Percentiles rank a stretch among this genome's conserved stretches.
These are phyloP conservation scores for Psilocybe azurescens DNA, from an alignment of 768 basidiomycete species.

Conservation along the genomic window DNA sequence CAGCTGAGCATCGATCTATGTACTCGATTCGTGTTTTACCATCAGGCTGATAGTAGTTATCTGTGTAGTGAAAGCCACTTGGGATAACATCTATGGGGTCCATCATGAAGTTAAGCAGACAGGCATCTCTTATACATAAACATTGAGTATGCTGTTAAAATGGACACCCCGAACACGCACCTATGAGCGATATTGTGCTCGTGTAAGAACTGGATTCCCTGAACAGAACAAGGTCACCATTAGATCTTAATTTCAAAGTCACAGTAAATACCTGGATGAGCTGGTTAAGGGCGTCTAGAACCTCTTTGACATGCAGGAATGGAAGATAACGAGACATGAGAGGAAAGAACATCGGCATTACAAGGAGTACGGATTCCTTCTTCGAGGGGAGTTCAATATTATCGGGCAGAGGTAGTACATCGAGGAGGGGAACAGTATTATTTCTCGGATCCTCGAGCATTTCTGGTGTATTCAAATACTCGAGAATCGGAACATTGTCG, in stretches of 20 bases:
- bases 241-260: background rate
- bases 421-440: constrained; percentile 26
- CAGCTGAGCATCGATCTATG: constrained; percentile 24
- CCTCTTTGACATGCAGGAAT: constrained; percentile 27
- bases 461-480: constrained; percentile 17
- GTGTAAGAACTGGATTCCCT: constrained; percentile 24
- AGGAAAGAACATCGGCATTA: constrained; percentile 25
- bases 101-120: constrained; percentile 24
- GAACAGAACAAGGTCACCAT: background rate
- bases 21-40: constrained; percentile 1
- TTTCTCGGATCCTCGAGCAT: constrained; percentile 24
- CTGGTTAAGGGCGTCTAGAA: constrained; percentile 26
- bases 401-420: constrained; percentile 24
- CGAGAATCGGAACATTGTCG: constrained; percentile 9
- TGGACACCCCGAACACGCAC: constrained; percentile 2
- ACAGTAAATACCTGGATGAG: background rate
- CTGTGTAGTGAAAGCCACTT: constrained; percentile 16
- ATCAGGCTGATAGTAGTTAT: background rate
- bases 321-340: constrained; percentile 17
- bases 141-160: too few species aligned
- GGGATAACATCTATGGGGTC: constrained; percentile 23
- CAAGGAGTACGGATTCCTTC: constrained; percentile 15
- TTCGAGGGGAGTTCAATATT: background rate
- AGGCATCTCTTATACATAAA: constrained; percentile 19
- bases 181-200: constrained; percentile 24